Percentiles rank a stretch among this genome's conserved stretches.
phyloP scores from a whole-genome alignment of 495 filamentous ascomycete species.

The Aspergillus carlsbadensis region DNA sequence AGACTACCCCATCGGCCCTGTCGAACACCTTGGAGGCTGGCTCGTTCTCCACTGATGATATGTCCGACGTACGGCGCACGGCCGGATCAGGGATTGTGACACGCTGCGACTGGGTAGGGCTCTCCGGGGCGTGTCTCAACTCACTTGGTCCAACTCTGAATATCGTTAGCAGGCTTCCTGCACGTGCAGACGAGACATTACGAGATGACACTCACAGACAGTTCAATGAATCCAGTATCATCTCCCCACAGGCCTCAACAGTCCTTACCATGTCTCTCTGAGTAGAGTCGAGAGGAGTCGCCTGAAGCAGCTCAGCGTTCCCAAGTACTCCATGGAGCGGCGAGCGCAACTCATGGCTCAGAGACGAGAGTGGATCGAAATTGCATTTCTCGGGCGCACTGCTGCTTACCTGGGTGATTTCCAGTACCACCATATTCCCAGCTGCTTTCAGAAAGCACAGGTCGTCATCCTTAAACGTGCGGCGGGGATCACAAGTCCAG shows the following conservation, averaged over 20 bases:
- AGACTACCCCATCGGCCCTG: constrained; percentile 15
- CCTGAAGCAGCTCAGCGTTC: constrained; percentile 62
- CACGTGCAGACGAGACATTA: constrained; percentile 35
- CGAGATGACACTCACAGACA: constrained; percentile 44
- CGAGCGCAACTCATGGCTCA: constrained; percentile 74
- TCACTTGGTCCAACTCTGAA: constrained; percentile 33
- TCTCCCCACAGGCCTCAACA: constrained; percentile 62
- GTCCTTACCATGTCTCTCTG: constrained; percentile 60
- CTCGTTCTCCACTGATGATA: constrained; percentile 1
- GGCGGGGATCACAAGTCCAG: constrained; percentile 51
- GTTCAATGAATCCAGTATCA: constrained; percentile 65
- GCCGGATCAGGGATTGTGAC: neutral
- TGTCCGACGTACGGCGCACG: constrained; percentile 10
- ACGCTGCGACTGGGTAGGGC: constrained; percentile 14
- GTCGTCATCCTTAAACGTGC: constrained; percentile 44
- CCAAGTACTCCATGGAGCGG: constrained; percentile 70
- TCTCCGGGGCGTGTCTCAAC: constrained; percentile 25
- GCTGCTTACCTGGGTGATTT: constrained; percentile 54
- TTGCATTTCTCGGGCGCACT: constrained; percentile 56
- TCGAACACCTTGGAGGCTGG: constrained; percentile 15
- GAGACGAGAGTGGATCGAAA: constrained; percentile 66
- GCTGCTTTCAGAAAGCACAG: constrained; percentile 57
- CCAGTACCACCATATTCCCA: constrained; percentile 59
- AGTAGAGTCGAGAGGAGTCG: constrained; percentile 48
- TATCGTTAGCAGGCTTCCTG: constrained; percentile 12